Evolutionary conservation across 2,329 filamentous ascomycete genomes (phyloP).

Genomic region (Sclerotinia subarctica): DNA sequence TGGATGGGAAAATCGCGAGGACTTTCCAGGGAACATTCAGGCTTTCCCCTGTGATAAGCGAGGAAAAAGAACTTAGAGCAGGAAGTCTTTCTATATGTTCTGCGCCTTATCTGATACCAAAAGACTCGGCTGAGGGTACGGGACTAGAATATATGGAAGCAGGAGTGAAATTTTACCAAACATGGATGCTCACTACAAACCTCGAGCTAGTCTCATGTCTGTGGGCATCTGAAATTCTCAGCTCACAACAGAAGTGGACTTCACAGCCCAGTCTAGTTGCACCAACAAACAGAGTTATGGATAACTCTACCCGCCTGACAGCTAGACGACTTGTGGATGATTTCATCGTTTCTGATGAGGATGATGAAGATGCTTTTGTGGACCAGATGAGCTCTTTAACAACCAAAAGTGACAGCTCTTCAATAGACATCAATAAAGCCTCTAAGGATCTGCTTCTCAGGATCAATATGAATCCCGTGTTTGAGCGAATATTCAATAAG

Average conservation of each 20-base stretch:
- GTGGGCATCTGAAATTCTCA: slow-evolving; percentile 30
- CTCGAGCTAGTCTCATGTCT: slow-evolving; percentile 45
- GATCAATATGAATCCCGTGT: slow-evolving; percentile 16
- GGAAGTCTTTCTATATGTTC: slow-evolving; percentile 2
- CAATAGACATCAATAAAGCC: not conserved
- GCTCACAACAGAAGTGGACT: not conserved
- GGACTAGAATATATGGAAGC: slow-evolving; percentile 37
- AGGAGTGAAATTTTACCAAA: slow-evolving; percentile 47
- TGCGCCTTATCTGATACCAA: slow-evolving; percentile 1
- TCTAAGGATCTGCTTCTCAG: slow-evolving; percentile 12
- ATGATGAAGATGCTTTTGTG: slow-evolving; percentile 6
- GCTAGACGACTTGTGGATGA: slow-evolving; percentile 24
- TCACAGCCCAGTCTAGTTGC: slow-evolving; percentile 17
- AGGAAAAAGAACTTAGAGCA: not conserved
- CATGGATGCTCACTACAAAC: slow-evolving; percentile 44
- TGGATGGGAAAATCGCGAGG: slow-evolving; percentile 17
- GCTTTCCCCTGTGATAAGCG: slow-evolving; percentile 17
- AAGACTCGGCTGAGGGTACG: slow-evolving; percentile 7
- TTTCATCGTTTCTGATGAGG: slow-evolving; percentile 34
- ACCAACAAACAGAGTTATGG: slow-evolving; percentile 21
- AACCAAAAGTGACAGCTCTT: not conserved
- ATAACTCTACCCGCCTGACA: slow-evolving; percentile 15
- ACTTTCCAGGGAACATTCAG: slow-evolving; percentile 30
- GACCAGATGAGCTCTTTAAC: not conserved
- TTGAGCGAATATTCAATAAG: slow-evolving; percentile 14